A percentile compares a stretch with the other conserved stretches of the same genome.
Conservation (phyloP, 495 filamentous ascomycete genomes). For the Neurospora cerealis region DNA sequence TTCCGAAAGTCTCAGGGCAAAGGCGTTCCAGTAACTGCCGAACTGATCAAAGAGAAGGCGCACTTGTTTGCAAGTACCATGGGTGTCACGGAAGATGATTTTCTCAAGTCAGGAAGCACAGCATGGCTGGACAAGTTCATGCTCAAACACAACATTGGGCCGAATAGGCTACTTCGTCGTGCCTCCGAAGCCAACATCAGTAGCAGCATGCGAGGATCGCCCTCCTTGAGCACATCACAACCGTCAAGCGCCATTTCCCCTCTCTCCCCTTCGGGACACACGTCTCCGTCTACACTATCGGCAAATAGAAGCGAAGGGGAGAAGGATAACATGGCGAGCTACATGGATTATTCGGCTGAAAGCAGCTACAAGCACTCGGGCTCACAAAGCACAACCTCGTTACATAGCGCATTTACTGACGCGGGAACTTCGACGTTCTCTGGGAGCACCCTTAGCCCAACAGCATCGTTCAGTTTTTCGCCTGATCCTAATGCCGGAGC, state of each 20-base stretch:
- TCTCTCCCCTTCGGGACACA: slow-evolving; percentile 52
- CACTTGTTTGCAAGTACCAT: slow-evolving; percentile 73
- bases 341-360: slow-evolving; percentile 42
- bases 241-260: slow-evolving; percentile 67
- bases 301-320: slow-evolving; percentile 61
- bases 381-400: slow-evolving; percentile 45
- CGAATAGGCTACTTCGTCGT: slow-evolving; percentile 52
- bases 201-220: slow-evolving; percentile 46
- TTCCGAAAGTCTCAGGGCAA: slow-evolving; percentile 69
- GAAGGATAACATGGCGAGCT: slow-evolving; percentile 30
- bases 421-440: slow-evolving; percentile 59
- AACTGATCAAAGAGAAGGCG: slow-evolving; percentile 80
- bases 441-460: slow-evolving; percentile 68
- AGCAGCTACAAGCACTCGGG: slow-evolving; percentile 44
- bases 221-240: slow-evolving; percentile 47
- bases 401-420: slow-evolving; percentile 49
- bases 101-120: slow-evolving; percentile 62
- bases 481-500: slow-evolving; percentile 62
- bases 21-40: slow-evolving; percentile 68
- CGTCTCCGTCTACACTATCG: slow-evolving; percentile 56
- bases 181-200: slow-evolving; percentile 58
- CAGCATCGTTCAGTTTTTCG: slow-evolving; percentile 72
- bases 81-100: slow-evolving; percentile 57
- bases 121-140: slow-evolving; percentile 97
- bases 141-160: slow-evolving; percentile 71